Evolutionary conservation across 2,329 filamentous ascomycete genomes (phyloP), one percentile per base, ranked within the genome.

Genomic region (Paraconiothyrium brasiliense): DNA sequence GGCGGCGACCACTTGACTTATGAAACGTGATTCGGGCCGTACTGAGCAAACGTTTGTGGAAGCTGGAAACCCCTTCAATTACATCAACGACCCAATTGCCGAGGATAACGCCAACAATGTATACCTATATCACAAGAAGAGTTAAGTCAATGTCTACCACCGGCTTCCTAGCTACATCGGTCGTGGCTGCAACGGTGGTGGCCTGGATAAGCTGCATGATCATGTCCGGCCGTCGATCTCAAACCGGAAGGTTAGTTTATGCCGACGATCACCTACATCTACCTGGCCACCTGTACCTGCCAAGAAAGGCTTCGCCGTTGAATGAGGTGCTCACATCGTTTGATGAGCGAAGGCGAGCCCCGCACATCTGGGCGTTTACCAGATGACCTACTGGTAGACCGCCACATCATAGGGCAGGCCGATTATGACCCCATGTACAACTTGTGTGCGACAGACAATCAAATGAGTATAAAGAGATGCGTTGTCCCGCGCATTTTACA

Each of bases 391-490:
- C 14, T 54, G 39, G 58, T 22, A 30, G 35, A 41, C 46, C 54
- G 57, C 54, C 59, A 58, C 48, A 61, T 44, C 52, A 54, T 54
- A 60, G 49, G 46, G 39, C 39, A 44, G 37, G 39, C 20, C 5
- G 24, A 35, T 22, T 27, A 55, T 34, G 10, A n/a, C 39, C 39
- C 52, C 37, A 55, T 46, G 52, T 35, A 55, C 39, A 22, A 44
- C 27, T 44, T 44, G 54, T 65, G 60, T 48, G 59, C 41, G 48
- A 58, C 58, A 54, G 59, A 68, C 22, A 44, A 7, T 27, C 6
- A 54, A 62, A 59, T 67, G 68, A 60, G 62, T 74, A 75, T 75
- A 75, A 75, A 73, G 70, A 62, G 63, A 68, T 66, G 66, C 57
- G 51, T 37, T 22, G 57, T 59, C 60, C 68, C 66, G 54, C 56